A percentile compares a stretch with the other conserved stretches of the same genome.
Conservation (phyloP, 2,329 filamentous ascomycete genomes). For the Aschersonia sp. region DNA sequence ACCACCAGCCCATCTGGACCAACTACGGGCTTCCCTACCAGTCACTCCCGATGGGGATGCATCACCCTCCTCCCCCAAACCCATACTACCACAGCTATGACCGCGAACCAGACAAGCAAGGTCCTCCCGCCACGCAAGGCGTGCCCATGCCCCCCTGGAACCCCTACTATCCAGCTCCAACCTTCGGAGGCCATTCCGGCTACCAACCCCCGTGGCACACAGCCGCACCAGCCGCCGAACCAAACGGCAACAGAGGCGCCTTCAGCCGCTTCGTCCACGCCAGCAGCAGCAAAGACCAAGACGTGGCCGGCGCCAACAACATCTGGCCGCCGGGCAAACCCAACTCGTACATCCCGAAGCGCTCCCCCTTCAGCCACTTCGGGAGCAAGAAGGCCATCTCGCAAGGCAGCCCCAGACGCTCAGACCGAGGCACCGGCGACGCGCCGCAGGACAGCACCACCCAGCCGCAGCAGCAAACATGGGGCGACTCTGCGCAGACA, state of each 20-base stretch:
- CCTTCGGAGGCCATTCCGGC: too few relatives aligned
- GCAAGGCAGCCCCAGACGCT: slow-evolving; percentile 1
- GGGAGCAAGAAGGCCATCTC: slow-evolving; percentile 4
- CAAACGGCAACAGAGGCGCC: slow-evolving; percentile 3
- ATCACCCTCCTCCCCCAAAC: slow-evolving; percentile 24
- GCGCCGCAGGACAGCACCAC: background rate
- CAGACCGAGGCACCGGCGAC: slow-evolving; percentile 1
- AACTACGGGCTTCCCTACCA: slow-evolving; percentile 14
- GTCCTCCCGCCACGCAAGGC: slow-evolving; percentile 16
- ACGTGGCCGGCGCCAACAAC: slow-evolving; percentile 14
- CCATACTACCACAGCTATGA: slow-evolving; percentile 26
- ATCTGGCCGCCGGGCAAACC: slow-evolving; percentile 11
- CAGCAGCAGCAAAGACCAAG: slow-evolving; percentile 9
- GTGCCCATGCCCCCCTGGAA: slow-evolving; percentile 11
- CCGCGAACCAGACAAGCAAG: slow-evolving; percentile 2
- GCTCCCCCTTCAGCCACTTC: slow-evolving; percentile 8
- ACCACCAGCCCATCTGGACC: slow-evolving; percentile 30
- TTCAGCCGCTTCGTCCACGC: slow-evolving; percentile 4
- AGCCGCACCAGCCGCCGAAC: background rate
- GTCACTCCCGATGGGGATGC: slow-evolving; percentile 25
- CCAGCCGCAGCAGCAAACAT: background rate
- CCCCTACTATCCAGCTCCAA: background rate
- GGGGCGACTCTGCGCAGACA: background rate
- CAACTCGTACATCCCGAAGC: slow-evolving; percentile 13
- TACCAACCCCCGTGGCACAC: too few relatives aligned